Evolutionary conservation across 83 land plant species (phyloP), one percentile per base, ranked within the genome.

Genomic region (Picea engelmannii): DNA sequence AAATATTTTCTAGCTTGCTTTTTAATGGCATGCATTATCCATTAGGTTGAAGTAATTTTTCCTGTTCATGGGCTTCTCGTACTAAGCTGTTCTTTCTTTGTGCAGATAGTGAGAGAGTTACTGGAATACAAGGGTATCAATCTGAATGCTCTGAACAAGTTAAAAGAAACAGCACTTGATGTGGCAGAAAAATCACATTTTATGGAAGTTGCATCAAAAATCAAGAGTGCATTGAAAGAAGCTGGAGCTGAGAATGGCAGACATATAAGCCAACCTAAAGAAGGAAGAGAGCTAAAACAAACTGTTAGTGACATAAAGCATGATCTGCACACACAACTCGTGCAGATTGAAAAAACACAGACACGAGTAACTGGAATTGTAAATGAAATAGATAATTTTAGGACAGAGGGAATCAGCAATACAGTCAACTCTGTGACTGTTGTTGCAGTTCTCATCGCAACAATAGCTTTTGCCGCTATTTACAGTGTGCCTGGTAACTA

Each of bases 301-400:
- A 83, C 88, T 7, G 88, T 86, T 25, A 86, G 88, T 80, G 88
- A 86, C 65, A 86, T 86, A 74, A 86, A 83, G 44, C 85, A 86
- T 63, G 82, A 83, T n/a, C 82, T 86, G 67, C 85, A 86, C 6
- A 83, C 88, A 23, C 88, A 86, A 25, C 79, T 86, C 44, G 52
- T 68, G 27, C 88, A 86, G 52, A 79, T 85, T 35, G 85, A 83
- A 20, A 85, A 86, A 38, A 86, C 88, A n/a, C 62, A 81, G 58
- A 61, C 27, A 25, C 27, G 80, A 8, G 88, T 86, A 24, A 62
- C 83, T 58, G 81, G 68, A 49, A 86, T 86, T 11, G 78, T 75
- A 27, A 83, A 80, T 61, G 31, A 67, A 31, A 68, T 86, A 13
- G 65, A 80, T 75, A 83, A 86, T 65, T 74, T 86, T 17, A 85